Conservation (phyloP, 2,329 filamentous ascomycete species). For the Aspergillus amoenus region DNA sequence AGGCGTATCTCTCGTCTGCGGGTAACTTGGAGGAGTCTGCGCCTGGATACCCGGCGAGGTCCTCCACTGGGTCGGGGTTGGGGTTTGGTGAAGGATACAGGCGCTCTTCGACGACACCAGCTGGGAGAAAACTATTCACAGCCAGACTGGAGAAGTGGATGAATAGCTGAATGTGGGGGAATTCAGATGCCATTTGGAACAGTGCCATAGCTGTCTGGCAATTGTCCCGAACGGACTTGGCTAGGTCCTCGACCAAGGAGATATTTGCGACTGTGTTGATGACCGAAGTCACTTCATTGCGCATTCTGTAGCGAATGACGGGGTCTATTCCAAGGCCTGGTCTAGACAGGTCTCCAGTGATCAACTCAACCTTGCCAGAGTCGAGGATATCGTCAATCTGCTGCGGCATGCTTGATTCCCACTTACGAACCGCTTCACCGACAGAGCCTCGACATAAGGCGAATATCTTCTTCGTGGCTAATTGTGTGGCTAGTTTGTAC, state of each 20-base stretch:
- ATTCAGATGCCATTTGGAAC: not conserved
- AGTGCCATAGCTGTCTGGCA: constrained; percentile 11
- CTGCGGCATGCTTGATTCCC: constrained; percentile 18
- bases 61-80: not conserved
- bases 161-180: constrained; percentile 8
- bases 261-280: constrained; percentile 21
- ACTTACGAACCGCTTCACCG: constrained; percentile 11
- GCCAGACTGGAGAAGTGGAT: constrained; percentile 17
- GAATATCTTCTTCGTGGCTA: constrained; percentile 18
- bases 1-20: constrained; percentile 10
- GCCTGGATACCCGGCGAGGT: constrained; percentile 9
- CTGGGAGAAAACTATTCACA: constrained; percentile 13
- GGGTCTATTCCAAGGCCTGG: constrained; percentile 13
- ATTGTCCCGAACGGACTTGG: constrained; percentile 14
- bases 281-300: constrained; percentile 14
- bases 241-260: constrained; percentile 13
- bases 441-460: constrained; percentile 14
- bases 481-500: constrained; percentile 18
- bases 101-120: constrained; percentile 10
- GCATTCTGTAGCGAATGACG: constrained; percentile 5
- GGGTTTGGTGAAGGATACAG: not conserved
- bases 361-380: constrained; percentile 17
- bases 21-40: constrained; percentile 5
- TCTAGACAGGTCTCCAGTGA: constrained; percentile 18
- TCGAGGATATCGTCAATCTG: constrained; percentile 21